These are phyloP conservation scores for Mortierella sp. DNA, from an alignment of 371 early-diverging fungal genomes.

Conservation along the genomic window DNA sequence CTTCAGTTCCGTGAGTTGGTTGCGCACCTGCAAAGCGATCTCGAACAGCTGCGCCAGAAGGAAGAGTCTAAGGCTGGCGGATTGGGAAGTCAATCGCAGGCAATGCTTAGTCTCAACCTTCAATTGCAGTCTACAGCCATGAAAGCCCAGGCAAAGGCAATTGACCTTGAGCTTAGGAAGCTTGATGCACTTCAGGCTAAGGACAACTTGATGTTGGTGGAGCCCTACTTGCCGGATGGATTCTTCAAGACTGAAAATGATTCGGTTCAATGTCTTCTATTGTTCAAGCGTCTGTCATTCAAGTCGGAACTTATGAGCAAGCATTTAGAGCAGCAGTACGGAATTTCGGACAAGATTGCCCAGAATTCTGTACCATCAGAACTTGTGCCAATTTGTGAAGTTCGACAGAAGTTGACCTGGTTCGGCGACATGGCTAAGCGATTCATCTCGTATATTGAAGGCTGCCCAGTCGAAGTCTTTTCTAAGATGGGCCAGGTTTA, in stretches of 20 bases:
- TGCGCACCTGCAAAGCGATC: conserved; percentile 77
- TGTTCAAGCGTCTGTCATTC: conserved; percentile 84
- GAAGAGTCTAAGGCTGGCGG: conserved; percentile 65
- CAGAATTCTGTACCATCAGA: conserved; percentile 62
- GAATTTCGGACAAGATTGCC: conserved; percentile 69
- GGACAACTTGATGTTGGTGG: conserved; percentile 77
- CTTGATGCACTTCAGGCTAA: conserved; percentile 87
- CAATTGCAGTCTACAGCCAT: conserved; percentile 84
- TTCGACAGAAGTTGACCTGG: conserved; percentile 78
- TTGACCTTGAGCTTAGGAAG: conserved; percentile 91
- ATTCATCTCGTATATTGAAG: conserved; percentile 77
- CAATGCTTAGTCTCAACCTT: conserved; percentile 86
- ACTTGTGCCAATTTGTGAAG: conserved; percentile 70
- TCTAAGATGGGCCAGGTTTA: conserved; percentile 75
- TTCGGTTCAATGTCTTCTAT: conserved; percentile 77
- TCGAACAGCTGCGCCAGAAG: conserved; percentile 75
- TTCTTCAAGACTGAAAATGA: conserved; percentile 87
- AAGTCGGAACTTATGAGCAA: conserved; percentile 83
- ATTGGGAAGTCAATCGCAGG: conserved; percentile 81
- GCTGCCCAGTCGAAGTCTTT: conserved; percentile 78
- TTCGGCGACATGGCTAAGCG: conserved; percentile 74
- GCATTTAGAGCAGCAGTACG: conserved; percentile 80
- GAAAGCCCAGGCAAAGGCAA: conserved; percentile 89
- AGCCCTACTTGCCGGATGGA: conserved; percentile 88
- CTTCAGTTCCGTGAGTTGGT: conserved; percentile 91